Evolutionary conservation across 495 filamentous ascomycete genomes (phyloP).

Genomic region (Talaromyces liani): DNA sequence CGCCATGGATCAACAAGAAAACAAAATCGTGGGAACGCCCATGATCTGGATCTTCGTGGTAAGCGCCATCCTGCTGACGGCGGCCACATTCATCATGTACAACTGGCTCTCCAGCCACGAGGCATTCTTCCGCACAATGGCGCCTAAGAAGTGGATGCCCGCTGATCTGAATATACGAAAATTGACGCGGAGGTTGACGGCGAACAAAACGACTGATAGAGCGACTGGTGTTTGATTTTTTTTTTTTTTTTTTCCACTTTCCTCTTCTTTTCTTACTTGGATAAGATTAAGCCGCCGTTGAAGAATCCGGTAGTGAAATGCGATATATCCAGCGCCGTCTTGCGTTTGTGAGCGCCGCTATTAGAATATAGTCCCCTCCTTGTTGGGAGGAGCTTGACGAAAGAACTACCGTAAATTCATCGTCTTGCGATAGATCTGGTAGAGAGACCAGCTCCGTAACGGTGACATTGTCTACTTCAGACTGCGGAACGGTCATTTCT

Average conservation of each 20-base stretch:
- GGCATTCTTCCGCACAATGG: slow-evolving; percentile 1
- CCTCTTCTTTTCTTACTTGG: not conserved
- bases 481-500: slow-evolving; percentile 16
- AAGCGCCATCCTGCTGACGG: slow-evolving; percentile 19
- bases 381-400: not conserved
- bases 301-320: slow-evolving; percentile 4
- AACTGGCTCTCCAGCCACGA: slow-evolving; percentile 1
- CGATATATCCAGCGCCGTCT: slow-evolving; percentile 13
- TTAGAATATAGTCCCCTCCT: slow-evolving; percentile 10
- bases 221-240: not conserved
- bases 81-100: slow-evolving; percentile 13
- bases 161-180: not conserved
- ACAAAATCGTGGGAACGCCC: slow-evolving; percentile 16
- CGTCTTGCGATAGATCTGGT: slow-evolving; percentile 15
- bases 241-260: not conserved
- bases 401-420: slow-evolving; percentile 15
- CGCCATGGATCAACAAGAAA: slow-evolving; percentile 17
- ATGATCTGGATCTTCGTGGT: slow-evolving; percentile 33
- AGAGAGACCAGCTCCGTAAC: slow-evolving; percentile 16
- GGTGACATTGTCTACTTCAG: slow-evolving; percentile 6
- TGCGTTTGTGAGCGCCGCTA: slow-evolving; percentile 8
- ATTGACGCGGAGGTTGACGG: not conserved
- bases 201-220: not conserved
- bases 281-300: not conserved
- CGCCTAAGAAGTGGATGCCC: slow-evolving; percentile 3